These are phyloP conservation scores for Podospora sp. DNA, from an alignment of 495 filamentous ascomycete species.

Conservation along the genomic window DNA sequence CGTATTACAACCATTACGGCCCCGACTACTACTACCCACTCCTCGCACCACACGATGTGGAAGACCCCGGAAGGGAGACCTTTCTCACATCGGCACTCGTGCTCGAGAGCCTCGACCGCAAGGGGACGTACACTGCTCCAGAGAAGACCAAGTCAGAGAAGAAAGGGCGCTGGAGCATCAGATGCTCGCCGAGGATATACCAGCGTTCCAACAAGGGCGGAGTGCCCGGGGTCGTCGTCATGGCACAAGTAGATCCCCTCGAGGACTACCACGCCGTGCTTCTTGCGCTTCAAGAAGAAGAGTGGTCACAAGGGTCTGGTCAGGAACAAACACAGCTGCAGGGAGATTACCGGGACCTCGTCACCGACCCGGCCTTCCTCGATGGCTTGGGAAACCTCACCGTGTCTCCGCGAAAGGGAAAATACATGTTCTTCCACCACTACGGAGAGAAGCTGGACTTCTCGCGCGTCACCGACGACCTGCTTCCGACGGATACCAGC, in stretches of 20 bases:
- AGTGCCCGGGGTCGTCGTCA: slow-evolving; percentile 26
- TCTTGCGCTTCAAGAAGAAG: slow-evolving; percentile 16
- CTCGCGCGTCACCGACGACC: slow-evolving; percentile 17
- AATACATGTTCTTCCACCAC: slow-evolving; percentile 56
- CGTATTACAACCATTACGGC: slow-evolving; percentile 67
- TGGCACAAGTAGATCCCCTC: slow-evolving; percentile 31
- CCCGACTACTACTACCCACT: slow-evolving; percentile 61
- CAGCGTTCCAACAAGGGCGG: slow-evolving; percentile 19
- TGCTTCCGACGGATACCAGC: slow-evolving; percentile 20
- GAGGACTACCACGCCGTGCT: slow-evolving; percentile 31
- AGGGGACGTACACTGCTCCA: slow-evolving; percentile 15
- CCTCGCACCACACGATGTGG: slow-evolving; percentile 57
- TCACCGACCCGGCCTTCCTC: slow-evolving; percentile 23
- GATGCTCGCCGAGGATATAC: slow-evolving; percentile 16
- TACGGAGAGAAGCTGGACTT: slow-evolving; percentile 60
- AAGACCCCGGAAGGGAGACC: slow-evolving; percentile 68
- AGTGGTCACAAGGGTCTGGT: not conserved
- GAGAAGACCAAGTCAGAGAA: slow-evolving; percentile 16
- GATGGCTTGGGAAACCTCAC: not conserved
- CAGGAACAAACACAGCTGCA: not conserved
- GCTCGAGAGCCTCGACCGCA: slow-evolving; percentile 39
- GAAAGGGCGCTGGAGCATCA: slow-evolving; percentile 53
- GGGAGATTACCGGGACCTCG: not conserved
- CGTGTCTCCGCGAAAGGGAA: not conserved
- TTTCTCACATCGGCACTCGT: slow-evolving; percentile 59